Evolutionary conservation across 1,284 basidiomycete genomes (phyloP).

Genomic region (Ganoderma resinaceum): DNA sequence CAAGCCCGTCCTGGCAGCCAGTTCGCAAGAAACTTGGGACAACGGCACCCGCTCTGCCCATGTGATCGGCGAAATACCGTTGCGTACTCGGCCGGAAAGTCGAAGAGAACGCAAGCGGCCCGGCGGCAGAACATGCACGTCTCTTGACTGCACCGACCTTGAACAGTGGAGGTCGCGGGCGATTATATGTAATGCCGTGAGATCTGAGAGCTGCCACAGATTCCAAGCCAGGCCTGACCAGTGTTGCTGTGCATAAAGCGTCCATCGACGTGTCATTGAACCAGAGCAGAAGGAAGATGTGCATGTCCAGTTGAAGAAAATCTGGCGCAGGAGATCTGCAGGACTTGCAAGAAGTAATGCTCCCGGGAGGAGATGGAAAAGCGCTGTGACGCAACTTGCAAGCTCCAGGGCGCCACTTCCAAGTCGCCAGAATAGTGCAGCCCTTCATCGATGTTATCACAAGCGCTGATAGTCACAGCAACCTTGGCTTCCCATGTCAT

Average conservation of each 20-base stretch:
- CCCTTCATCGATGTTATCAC: too few species aligned
- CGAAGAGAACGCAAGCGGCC: background rate
- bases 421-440: too few species aligned
- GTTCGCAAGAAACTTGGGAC: background rate
- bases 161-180: background rate
- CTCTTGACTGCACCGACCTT: background rate
- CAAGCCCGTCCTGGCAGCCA: background rate
- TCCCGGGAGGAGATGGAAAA: background rate
- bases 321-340: background rate
- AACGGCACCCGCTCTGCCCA: slow-evolving; percentile 3
- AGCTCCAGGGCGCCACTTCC: background rate
- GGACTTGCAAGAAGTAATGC: too few species aligned
- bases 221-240: too few species aligned
- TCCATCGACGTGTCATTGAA: background rate
- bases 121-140: background rate
- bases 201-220: too few species aligned
- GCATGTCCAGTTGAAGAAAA: background rate
- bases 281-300: background rate
- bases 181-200: too few species aligned
- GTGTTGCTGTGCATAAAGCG: too few species aligned
- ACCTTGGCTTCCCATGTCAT: too few species aligned
- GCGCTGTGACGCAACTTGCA: background rate
- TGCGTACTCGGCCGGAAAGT: background rate
- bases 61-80: slow-evolving; percentile 12
- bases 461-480: too few species aligned